Base-by-base conservation (phyloP, 2,329 filamentous ascomycete species). In the Didymosphaeria variabile region DNA sequence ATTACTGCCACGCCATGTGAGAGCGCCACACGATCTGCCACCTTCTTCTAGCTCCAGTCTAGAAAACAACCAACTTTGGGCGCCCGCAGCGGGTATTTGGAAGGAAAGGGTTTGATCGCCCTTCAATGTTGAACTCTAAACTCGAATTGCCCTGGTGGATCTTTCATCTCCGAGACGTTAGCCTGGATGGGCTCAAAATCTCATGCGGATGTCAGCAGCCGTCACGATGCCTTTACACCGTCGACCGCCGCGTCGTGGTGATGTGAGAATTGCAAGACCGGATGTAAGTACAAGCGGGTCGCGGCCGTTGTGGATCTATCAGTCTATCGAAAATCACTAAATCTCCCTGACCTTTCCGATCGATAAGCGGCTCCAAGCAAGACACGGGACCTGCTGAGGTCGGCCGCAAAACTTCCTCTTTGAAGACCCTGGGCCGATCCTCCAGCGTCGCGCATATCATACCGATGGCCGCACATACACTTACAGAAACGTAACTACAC, bases 11-110 rank as follows among this genome's bases (percentile, higher is more conserved):
- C 2, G 32, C 23, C 2, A 17, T 19, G 46, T 29, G 26, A 29
- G 26, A 8, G 12, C 52, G 40, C 51, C 51, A 54, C 51, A 44
- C 13, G 51, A 55, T 34, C 38, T 55, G 23, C 40, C n/a, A 36
- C 21, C 3, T 26, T 17, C 40, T 54, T 59, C 57, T 59, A 59
- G 57, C 57, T 47, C 42, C 38, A 44, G 29, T 46, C 57, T 59
- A 59, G 57, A 53, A 59, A 40, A 17, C 19, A 1, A 38, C 51
- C 10, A 29, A 17, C 31, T 36, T 3, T 31, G 23, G 49, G n/a
- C 31, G 47, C 17, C 17, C 26, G n/a, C 21, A 31, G 36, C 23
- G 23, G 36, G 13, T 54, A 44, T 31, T 19, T 44, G 36, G 23
- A 54, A 46, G 31, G 12, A 46, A 55, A 45, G 40, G 40, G 40